Evolutionary conservation across 345 rosid species (phyloP), one percentile per base, ranked within the genome.

Genomic region (Eucalyptus erythrocorys): DNA sequence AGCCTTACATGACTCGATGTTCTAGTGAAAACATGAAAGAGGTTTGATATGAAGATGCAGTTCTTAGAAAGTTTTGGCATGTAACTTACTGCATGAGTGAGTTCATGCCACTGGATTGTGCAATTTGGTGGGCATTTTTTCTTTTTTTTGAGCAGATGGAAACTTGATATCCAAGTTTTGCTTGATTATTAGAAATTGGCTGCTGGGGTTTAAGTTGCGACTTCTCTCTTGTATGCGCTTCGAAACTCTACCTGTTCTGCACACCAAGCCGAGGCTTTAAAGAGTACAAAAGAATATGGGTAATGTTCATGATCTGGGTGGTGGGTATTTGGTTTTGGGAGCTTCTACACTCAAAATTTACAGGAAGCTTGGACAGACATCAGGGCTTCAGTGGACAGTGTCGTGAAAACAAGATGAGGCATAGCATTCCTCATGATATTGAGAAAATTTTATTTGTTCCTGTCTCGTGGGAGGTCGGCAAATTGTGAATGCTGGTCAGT

Each of bases 401-500:
- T 79, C 88, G 82, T 89, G 92, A 90, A 89, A 90, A 88, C 86
- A 50, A 86, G 88, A 87, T 87, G 94, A 88, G 93, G 90, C 91
- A 86, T 86, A 87, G 91, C 87, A 80, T 92, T 92, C 86, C 49
- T 51, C 90, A 82, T 90, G 88, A 91, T 89, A 88, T 88, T 90
- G 85, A 88, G 87, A 85, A 90, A 90, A 93, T 91, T 92, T 88
- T 82, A 88, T 92, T 93, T 91, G 92, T 92, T 92, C 93, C 93
- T 92, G 71, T 91, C 91, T 40, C 42, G 66, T 93, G 95, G 93
- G 92, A 95, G 95, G 93, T 92, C 94, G 94, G 94, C 99, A 93
- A 97, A 94, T 95, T 95, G 92, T 95, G 93, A 92, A 92, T 95
- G 95, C 93, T 87, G 91, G 92, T 94, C 91, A 94, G 92, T 96